Percentiles rank a stretch among this genome's conserved stretches.
Conservation (phyloP, 1,284 basidiomycete species). For the Apiotrichum mycotoxinovorans region DNA sequence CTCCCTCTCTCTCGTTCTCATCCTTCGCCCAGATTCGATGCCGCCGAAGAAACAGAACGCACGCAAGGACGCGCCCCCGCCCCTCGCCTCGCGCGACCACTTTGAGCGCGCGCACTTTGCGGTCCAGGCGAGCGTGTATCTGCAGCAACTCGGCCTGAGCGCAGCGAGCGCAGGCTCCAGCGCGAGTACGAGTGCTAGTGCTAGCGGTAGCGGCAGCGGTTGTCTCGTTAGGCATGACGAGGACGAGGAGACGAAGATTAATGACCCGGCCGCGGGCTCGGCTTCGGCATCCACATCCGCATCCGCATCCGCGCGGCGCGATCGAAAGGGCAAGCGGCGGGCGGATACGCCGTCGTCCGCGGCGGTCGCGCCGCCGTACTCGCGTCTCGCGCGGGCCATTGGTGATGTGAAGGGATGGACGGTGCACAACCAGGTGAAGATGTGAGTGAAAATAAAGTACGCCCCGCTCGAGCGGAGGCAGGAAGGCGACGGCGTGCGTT, state of each 20-base stretch:
- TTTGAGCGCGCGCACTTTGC: slow-evolving; percentile 44
- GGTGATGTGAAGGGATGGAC: slow-evolving; percentile 28
- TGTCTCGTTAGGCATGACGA: too few species aligned
- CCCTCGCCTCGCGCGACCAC: slow-evolving; percentile 36
- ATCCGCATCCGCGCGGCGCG: neutral
- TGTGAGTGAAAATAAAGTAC: slow-evolving; percentile 37
- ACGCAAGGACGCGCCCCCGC: slow-evolving; percentile 16
- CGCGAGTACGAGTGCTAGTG: neutral
- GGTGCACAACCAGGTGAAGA: slow-evolving; percentile 42
- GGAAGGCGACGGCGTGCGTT: neutral
- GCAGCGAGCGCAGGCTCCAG: neutral
- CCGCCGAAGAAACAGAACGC: slow-evolving; percentile 2
- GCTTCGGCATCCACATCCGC: too few species aligned
- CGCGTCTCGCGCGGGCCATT: slow-evolving; percentile 26
- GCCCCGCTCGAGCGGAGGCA: neutral
- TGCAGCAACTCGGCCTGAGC: slow-evolving; percentile 23
- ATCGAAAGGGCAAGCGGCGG: slow-evolving; percentile 3
- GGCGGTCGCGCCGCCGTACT: slow-evolving; percentile 5
- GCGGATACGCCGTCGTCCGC: neutral
- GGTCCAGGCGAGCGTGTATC: slow-evolving; percentile 38
- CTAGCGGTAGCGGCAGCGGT: neutral
- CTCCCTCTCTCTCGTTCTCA: neutral
- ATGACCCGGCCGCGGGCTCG: too few species aligned
- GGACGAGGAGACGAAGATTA: too few species aligned
- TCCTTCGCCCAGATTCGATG: neutral